phyloP scores from a whole-genome alignment of 495 filamentous ascomycete species.

The Recurvomyces mirabilis region DNA sequence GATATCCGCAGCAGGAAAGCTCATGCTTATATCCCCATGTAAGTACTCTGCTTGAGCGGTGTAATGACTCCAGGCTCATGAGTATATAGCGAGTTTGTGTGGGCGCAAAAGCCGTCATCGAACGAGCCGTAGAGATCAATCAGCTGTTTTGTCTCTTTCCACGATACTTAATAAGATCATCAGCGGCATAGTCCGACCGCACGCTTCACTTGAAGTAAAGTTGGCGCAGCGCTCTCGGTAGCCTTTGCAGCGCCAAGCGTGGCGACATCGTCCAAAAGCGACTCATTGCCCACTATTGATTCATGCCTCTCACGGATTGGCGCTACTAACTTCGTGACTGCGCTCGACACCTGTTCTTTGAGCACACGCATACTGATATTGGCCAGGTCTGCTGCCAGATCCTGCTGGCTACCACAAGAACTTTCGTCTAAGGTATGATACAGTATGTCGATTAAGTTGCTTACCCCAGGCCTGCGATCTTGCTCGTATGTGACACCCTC shows the following conservation, averaged over 20 bases:
- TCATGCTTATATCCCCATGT: too few relatives aligned
- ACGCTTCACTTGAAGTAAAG: constrained; percentile 51
- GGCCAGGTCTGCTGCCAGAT: constrained; percentile 46
- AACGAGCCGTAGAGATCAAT: too few relatives aligned
- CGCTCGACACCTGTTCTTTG: constrained; percentile 50
- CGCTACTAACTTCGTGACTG: constrained; percentile 43
- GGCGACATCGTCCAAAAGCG: constrained; percentile 48
- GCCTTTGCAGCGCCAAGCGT: constrained; percentile 52
- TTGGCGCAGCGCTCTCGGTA: constrained; percentile 49
- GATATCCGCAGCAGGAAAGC: too few relatives aligned
- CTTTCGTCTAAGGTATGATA: constrained; percentile 44
- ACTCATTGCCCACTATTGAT: constrained; percentile 39
- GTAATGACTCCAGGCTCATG: too few relatives aligned
- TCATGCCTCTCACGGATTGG: constrained; percentile 52
- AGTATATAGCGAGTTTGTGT: too few relatives aligned
- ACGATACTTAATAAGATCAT: too few relatives aligned
- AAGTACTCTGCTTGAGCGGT: too few relatives aligned
- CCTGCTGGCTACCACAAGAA: constrained; percentile 33
- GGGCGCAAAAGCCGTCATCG: too few relatives aligned
- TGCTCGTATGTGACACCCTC: constrained; percentile 61
- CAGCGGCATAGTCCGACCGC: constrained; percentile 62
- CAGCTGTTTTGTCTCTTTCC: too few relatives aligned
- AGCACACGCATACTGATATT: constrained; percentile 46
- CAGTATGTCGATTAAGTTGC: constrained; percentile 72
- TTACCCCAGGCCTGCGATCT: constrained; percentile 58